Base-by-base conservation (phyloP, 2,329 filamentous ascomycete species). In the Coniella lustricola region DNA sequence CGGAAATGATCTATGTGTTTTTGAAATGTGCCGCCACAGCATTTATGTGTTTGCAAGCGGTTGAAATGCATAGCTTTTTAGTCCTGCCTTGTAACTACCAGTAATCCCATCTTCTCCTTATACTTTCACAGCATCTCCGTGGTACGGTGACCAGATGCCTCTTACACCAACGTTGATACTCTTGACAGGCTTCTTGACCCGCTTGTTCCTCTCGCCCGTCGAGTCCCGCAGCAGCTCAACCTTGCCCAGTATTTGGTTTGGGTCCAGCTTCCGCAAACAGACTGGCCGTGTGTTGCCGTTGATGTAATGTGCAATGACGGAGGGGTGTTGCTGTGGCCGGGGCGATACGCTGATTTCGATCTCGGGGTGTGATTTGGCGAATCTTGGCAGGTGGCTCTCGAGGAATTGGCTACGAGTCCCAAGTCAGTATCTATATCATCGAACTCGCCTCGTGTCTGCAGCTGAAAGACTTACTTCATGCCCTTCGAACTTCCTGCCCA, bases 261-360 rank as follows among this genome's bases (percentile, higher is more conserved):
- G 80, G 58, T 90, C 82, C 63, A 96, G 67, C 60, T 95, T 97
- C 58, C 85, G 81, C 49, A 97, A 90, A 66, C 90, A 96, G 45
- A 97, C 81, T 9, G 88, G 79, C 67, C 93, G 93, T 54, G 85
- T 77, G 22, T 82, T 77, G 54, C 91, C 90, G 66, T 96, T 97
- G 74, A 97, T 88, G 70, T 95, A 98, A 67, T 88, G 79, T 50
- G 89, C 93, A 59, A 85, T 82, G 60, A 98, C 81, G 54, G 95
- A 81, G 33, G 93, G 93, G 68, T 97, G 91, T 63, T 86, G 86
- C 59, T 82, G 75, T n/a, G 90, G 91, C 57, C 90, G 84, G 16
- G 91, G 93, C 34, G 90, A 94, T 52, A 98, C 82, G 61, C 81
- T 82, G 70, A 98, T 88, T 71, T 97, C 90, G 74, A 97, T 83